Base-by-base conservation (phyloP, 2,329 filamentous ascomycete species). In the Coniella lustricola region DNA sequence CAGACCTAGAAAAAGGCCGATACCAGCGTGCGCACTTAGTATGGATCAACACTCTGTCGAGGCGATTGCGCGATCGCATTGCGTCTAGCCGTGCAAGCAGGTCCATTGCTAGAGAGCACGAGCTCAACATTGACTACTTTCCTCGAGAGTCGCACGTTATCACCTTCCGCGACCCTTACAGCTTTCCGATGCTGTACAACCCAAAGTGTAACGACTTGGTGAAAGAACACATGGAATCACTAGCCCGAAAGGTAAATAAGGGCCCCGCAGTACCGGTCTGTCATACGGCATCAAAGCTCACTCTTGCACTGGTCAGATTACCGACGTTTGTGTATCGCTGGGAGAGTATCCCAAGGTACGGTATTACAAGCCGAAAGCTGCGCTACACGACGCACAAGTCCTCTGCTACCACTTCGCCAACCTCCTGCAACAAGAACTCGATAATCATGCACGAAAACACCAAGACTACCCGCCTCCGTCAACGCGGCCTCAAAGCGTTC, bases 111-210 rank as follows among this genome's bases (percentile, higher is more conserved):
- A 80, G 84, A 47, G 90, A 90, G 62, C 82, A 85, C 51, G 87
- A 90, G 4, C 73, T 97, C 48, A 87, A 90, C 46, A 79, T 95
- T 63, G 87, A 96, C 65, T 98, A 85, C 65, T 91, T 82, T 62
- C 90, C 93, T 5, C 81, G 89, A 60, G 93, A 98, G 69, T 93
- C 90, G 7, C 87, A 94, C 59, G 71, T 98, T 35, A 75, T 96
- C 58, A 95, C 89, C 0, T 96, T 98, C 60, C 77, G 87, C 62
- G 91, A 98, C 63, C 91, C 93, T 1, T 95, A 86, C 83, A 97
- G 91, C 68, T 98, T 98, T 61, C 90, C 90, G 1, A 78, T 90
- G 44, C 74, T 98, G 51, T 98, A 86, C 68, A 91, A 98, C 63
- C 91, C 91, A 1, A 81, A 78, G 46, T 97, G 93, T 69, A 95